Percentiles rank a stretch among this genome's conserved stretches.
phyloP scores from a whole-genome alignment of 2,329 filamentous ascomycete species.

The Mycosphaerella sp. region DNA sequence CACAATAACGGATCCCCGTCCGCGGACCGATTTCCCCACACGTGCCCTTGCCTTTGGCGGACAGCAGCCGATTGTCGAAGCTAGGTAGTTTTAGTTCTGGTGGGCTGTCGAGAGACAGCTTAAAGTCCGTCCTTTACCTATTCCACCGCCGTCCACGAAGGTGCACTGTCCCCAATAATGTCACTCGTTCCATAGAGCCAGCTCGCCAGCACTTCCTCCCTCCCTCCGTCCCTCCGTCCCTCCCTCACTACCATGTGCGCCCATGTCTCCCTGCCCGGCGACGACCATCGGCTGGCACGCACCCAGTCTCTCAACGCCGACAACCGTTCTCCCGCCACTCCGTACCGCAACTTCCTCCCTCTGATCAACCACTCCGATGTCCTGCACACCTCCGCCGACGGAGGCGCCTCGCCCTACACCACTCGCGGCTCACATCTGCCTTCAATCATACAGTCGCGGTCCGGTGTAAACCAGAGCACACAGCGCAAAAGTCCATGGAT shows the following conservation, averaged over 20 bases:
- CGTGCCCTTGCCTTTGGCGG: too few relatives aligned
- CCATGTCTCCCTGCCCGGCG: constrained; percentile 2
- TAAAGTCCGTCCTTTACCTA: too few relatives aligned
- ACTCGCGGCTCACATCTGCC: constrained; percentile 43
- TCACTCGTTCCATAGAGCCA: not conserved
- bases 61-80: too few relatives aligned
- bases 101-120: too few relatives aligned
- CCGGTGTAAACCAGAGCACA: constrained; percentile 22
- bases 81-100: too few relatives aligned
- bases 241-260: not conserved
- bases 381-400: constrained; percentile 22
- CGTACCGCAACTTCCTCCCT: constrained; percentile 37
- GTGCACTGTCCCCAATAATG: not conserved
- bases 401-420: constrained; percentile 33
- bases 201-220: too few relatives aligned
- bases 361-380: constrained; percentile 24
- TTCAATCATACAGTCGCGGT: constrained; percentile 26
- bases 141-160: too few relatives aligned
- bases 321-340: not conserved
- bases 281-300: constrained; percentile 5
- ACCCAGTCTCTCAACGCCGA: constrained; percentile 6
- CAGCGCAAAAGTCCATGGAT: constrained; percentile 6
- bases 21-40: too few relatives aligned
- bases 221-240: not conserved
- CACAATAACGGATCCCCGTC: too few relatives aligned